Base-by-base conservation (phyloP, 306 rosid genomes). In the Vigna trinervia region DNA sequence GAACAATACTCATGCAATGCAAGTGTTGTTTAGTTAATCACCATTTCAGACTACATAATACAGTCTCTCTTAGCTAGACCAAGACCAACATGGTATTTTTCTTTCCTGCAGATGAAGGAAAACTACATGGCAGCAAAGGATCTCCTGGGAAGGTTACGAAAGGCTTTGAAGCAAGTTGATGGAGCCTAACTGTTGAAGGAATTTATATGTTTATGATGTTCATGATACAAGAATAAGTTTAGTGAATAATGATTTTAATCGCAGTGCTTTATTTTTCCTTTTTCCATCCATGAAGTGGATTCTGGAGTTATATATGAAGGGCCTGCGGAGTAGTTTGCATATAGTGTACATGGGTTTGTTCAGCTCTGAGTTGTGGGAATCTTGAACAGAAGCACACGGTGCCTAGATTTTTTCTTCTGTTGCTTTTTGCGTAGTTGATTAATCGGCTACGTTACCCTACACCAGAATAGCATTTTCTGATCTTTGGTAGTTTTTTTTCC, bases 81-180 rank as follows among this genome's bases (percentile, higher is more conserved):
- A 43, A 45, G 50, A 45, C 15, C 46, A 17, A 36, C 28, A 2
- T 1, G 38, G 69, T 36, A 14, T 63, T 19, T 30, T 39, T 14
- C 50, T 48, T 51, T 68, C 5, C 47, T 82, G 80, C 85, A 94
- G 98, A 90, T 89, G 93, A 88, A 39, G 52, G 95, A 84, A 43
- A 86, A 71, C 67, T 45, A 76, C 78, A 78, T 88, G 82, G 82
- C 85, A 38, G 85, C 85, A 43, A 88, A 77, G 82, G 95, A 94
- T 65, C 80, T 92, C 1, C 75, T 85, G 4, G 75, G 74, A 66
- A 85, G 79, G 48, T 78, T 92, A 36, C 80, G 90, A 60, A 78
- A 81, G 64, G 83, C 86, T 71, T 53, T 89, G 86, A 71, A 79
- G 26, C 67, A 83, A 41, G 52, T 51, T 68, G 23, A 28, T 61